phyloP scores from a whole-genome alignment of 345 rosid species.

The Linum usitatissimum region DNA sequence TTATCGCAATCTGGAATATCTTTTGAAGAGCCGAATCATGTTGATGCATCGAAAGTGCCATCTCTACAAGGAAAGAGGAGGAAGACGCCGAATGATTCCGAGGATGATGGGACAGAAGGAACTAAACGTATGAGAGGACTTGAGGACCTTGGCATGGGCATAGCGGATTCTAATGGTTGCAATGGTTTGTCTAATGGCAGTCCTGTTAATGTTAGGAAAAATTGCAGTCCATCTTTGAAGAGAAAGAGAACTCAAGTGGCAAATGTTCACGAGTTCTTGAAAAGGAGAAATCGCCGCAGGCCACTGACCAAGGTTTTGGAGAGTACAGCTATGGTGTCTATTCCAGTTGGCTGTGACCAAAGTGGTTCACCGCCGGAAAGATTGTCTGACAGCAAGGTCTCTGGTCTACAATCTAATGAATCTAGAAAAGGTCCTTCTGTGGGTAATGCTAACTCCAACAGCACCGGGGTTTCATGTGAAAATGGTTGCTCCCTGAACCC shows the following conservation, averaged over 20 bases:
- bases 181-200: slow-evolving; percentile 42
- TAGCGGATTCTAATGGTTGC: slow-evolving; percentile 35
- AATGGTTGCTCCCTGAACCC: slow-evolving; percentile 29
- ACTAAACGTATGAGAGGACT: slow-evolving; percentile 96
- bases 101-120: slow-evolving; percentile 94
- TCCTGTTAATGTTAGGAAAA: slow-evolving; percentile 40
- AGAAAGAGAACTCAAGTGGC: slow-evolving; percentile 64
- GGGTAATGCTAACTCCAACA: slow-evolving; percentile 50
- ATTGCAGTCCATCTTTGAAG: slow-evolving; percentile 33
- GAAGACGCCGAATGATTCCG: slow-evolving; percentile 89
- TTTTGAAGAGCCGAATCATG: slow-evolving; percentile 47
- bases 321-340: slow-evolving; percentile 71
- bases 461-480: slow-evolving; percentile 53
- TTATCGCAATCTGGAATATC: slow-evolving; percentile 58
- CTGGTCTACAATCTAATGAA: slow-evolving; percentile 45
- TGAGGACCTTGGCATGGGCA: slow-evolving; percentile 70
- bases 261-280: slow-evolving; percentile 43
- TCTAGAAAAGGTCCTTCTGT: slow-evolving; percentile 41
- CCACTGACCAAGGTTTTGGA: slow-evolving; percentile 84
- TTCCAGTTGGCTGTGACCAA: slow-evolving; percentile 62
- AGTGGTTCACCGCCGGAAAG: slow-evolving; percentile 39
- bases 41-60: slow-evolving; percentile 37
- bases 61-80: slow-evolving; percentile 52
- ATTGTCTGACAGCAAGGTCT: slow-evolving; percentile 44
- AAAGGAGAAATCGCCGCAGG: slow-evolving; percentile 68